Conservation (phyloP, 2,329 filamentous ascomycete genomes). For the Pseudohalonectria lignicola region DNA sequence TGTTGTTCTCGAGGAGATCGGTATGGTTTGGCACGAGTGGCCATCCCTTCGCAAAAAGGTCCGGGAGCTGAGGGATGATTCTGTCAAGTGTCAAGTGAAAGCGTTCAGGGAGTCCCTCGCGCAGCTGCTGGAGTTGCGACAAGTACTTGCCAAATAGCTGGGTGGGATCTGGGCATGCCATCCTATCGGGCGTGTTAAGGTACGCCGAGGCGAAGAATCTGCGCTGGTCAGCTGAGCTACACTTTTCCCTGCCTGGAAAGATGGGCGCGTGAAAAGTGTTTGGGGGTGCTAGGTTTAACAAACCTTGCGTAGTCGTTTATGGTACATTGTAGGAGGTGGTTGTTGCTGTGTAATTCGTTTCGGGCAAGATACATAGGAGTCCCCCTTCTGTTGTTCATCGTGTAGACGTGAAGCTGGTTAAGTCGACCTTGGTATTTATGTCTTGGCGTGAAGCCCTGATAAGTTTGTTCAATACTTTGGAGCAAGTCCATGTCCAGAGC, state of each 20-base stretch:
- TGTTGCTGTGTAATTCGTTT: neutral
- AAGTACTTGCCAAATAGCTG: constrained; percentile 6
- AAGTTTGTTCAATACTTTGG: neutral
- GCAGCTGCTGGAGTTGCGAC: constrained; percentile 4
- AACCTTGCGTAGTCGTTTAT: neutral
- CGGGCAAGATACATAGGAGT: neutral
- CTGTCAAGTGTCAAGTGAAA: constrained; percentile 6
- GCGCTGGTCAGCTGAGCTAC: neutral
- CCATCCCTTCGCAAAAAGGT: constrained; percentile 6
- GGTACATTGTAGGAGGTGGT: neutral
- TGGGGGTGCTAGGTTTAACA: too few relatives aligned
- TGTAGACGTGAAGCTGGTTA: neutral
- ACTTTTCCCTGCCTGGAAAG: too few relatives aligned
- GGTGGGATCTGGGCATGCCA: neutral
- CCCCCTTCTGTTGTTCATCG: neutral
- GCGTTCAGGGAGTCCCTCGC: constrained; percentile 5
- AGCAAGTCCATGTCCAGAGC: neutral
- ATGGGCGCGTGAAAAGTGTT: too few relatives aligned
- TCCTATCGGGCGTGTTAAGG: neutral
- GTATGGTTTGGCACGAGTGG: constrained; percentile 8
- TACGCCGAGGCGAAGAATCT: constrained; percentile 1
- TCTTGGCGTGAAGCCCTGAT: neutral
- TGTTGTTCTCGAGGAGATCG: constrained; percentile 11
- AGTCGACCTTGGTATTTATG: neutral
- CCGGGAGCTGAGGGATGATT: constrained; percentile 6